A percentile compares a stretch with the other conserved stretches of the same genome.
These are phyloP conservation scores for Pecoramyces ruminantium DNA, from an alignment of 192 early-diverging fungal species.

Conservation along the genomic window DNA sequence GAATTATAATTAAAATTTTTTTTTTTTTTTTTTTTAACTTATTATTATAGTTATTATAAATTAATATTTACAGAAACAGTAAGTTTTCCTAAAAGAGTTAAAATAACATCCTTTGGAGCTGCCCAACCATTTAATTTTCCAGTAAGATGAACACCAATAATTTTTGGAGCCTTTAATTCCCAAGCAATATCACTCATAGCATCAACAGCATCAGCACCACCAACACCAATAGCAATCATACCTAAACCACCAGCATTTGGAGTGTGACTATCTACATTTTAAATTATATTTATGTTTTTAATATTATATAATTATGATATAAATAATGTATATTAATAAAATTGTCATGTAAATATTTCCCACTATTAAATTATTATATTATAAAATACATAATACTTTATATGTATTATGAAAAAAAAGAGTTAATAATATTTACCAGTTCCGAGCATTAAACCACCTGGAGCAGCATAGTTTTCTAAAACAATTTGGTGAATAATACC, in stretches of 20 bases:
- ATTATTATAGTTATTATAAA: too few species aligned
- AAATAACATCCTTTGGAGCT: conserved; percentile 81
- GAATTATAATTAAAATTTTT: too few species aligned
- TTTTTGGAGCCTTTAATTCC: conserved; percentile 92
- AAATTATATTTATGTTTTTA: conserved; percentile 56
- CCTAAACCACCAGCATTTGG: conserved; percentile 84
- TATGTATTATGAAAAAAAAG: too few species aligned
- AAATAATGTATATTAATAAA: too few species aligned
- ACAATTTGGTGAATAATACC: conserved; percentile 97
- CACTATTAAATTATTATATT: too few species aligned
- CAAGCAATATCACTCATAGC: conserved; percentile 97
- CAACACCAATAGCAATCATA: conserved; percentile 94
- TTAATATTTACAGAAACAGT: conserved; percentile 37
- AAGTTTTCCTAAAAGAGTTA: conserved; percentile 52
- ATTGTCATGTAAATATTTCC: too few species aligned
- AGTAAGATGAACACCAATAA: conserved; percentile 85
- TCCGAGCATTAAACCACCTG: conserved; percentile 93
- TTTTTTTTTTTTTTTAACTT: too few species aligned
- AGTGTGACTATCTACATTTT: conserved; percentile 54
- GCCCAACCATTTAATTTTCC: conserved; percentile 80
- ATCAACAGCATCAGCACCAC: conserved; percentile 97
- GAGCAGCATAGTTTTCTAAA: conserved; percentile 96
- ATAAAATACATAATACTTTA: too few species aligned
- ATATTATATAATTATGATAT: too few species aligned
- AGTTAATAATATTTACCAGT: conserved; percentile 43